Evolutionary conservation across 768 basidiomycete genomes (phyloP), one percentile per base, ranked within the genome.

Genomic region (Lactarius indigo): DNA sequence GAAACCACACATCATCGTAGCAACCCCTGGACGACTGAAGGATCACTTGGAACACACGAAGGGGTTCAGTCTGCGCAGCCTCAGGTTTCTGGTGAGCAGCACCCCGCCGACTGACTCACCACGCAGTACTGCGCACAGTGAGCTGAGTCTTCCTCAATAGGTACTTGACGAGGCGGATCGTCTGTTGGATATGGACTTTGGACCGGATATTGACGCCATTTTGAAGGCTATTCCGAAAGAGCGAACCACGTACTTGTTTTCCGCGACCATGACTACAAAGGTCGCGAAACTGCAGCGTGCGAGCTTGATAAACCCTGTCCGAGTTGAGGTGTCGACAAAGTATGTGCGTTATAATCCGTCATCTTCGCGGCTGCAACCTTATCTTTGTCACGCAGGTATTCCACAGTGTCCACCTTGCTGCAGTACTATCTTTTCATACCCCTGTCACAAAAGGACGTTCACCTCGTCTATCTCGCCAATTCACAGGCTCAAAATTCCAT

Each of bases 231-330:
- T 99, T 69, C 97, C 96, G 26, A 92, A 88, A 73, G 96, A 98
- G 72, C 86, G 97, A 13, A 92, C 90, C 35, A 99, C 97, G 3
- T 98, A 94, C 74, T 84, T 99, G 1, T 99, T 95, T 80, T 98
- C 96, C 15, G 97, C 96, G 7, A 98, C 96, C 26, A 98, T 99
- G 96, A 96, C 97, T 13, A 94, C 94, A 17, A 98, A 98, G 78
- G 94, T 99, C 4, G 94, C 92, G 13, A 98, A 98, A 77, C 82
- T 99, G 13, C 96, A 98, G 75, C 80, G 96, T 61, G 96, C 97
- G 37, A 95, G 93, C 81, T 80, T 98, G 74, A 85, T 86, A 37
- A 95, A 96, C 74, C 97, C 97, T n/a, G 87, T 96, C 30, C 85
- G 91, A 70, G 87, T 98, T 2, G 96, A 98, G 76, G 94, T 98